Evolutionary conservation across 2,329 filamentous ascomycete genomes (phyloP), one percentile per base, ranked within the genome.

Genomic region (Fusarium subglutinans): DNA sequence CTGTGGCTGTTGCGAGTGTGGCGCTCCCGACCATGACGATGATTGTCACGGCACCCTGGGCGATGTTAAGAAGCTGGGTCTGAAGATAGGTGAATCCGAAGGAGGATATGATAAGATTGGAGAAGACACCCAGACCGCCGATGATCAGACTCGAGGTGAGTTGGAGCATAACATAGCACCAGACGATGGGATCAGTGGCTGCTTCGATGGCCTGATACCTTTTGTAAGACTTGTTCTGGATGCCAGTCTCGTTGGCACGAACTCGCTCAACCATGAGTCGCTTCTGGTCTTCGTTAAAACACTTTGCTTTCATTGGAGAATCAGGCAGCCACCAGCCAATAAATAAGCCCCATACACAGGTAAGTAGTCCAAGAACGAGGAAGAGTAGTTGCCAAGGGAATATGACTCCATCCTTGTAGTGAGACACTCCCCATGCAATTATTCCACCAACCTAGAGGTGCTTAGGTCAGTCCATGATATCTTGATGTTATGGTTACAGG

Each of bases 21-120:
- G 60, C 55, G n/a, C 69, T 58, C 14, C 58, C 72, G 60, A 85
- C 82, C 24, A 81, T 79, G 6, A 81, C 67, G 12, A 85, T 77
- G 11, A 82, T 83, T n/a, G 85, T 80, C 18, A 38, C 57, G 5
- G 53, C 53, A 33, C 53, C 53, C 20, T 55, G 37, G 9, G 53
- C 53, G 11, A 55, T 55, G n/a, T 55, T 55, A 3, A 55, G 53
- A 8, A 55, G 53, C 26, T 55, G 53, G 10, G 55, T 73, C 30
- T 73, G 73, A 12, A 75, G 26, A 13, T 54, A 30, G 6, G 60
- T 50, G 40, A 73, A 75, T 8, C 72, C 72, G 37, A 69, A 69
- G 18, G 26, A 38, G 9, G 24, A 40, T 2, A 55, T 55, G 26
- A 55, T 55, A 7, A 55, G 37, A 17, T 55, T 55, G 7, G 53